phyloP scores from a whole-genome alignment of 345 rosid species.

The Salix caprea region DNA sequence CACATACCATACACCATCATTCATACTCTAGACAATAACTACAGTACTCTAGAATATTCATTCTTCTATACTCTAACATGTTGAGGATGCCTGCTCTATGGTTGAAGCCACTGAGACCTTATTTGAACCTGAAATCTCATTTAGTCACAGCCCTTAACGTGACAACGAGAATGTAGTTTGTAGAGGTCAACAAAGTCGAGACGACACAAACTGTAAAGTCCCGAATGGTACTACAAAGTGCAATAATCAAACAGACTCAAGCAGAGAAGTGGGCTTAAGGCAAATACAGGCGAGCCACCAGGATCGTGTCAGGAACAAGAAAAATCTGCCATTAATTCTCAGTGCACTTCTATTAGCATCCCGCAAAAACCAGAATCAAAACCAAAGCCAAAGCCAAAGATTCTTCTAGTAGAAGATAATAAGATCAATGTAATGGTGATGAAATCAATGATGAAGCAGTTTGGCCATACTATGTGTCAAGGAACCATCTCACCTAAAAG shows the following conservation, averaged over 20 bases:
- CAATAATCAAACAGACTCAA: conserved; percentile 30
- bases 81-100: conserved; percentile 32
- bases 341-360: conserved; percentile 15
- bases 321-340: conserved; percentile 26
- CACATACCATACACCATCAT: too few species aligned
- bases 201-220: conserved; percentile 6
- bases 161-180: conserved; percentile 21
- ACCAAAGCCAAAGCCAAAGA: conserved; percentile 49
- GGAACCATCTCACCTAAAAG: too few species aligned
- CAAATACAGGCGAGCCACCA: conserved; percentile 29
- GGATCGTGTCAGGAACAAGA: conserved; percentile 36
- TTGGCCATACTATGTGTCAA: conserved; percentile 50
- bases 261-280: conserved; percentile 28
- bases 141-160: conserved; percentile 35
- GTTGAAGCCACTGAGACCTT: conserved; percentile 39
- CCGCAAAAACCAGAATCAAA: conserved; percentile 26
- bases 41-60: too few species aligned
- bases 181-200: conserved; percentile 15
- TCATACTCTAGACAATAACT: too few species aligned
- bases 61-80: too few species aligned
- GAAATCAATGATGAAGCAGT: conserved; percentile 76
- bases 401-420: conserved; percentile 95
- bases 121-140: conserved; percentile 48
- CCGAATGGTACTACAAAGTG: conserved; percentile 14
- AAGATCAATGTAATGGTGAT: conserved; percentile 85